Evolutionary conservation across 2,329 filamentous ascomycete species (phyloP), one percentile per base, ranked within the genome.

Genomic region (Endocalyx cinctus): DNA sequence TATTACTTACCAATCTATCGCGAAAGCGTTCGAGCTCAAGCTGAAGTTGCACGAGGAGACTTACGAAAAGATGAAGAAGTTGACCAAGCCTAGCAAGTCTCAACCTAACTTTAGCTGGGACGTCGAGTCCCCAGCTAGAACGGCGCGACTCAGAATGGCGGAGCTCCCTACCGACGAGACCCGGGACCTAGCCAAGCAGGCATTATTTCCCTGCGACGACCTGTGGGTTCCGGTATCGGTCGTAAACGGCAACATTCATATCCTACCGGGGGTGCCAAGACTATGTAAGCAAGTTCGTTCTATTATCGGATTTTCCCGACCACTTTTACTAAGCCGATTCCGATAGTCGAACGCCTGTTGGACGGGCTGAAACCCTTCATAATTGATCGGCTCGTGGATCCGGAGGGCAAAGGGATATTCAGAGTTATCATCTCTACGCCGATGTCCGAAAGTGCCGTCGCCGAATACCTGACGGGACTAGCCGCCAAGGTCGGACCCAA

Each of bases 1-100:
- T 57, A 97, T 97, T 48, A 97, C 92, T 17, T 98, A 98, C 65
- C 73, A 85, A 54, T 90, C 87, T 25, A 94, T 98, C 57, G 89
- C 87, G 44, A 88, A 87, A 57, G 92, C 89, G 6, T 97, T 96
- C 58, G 65, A 69, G 27, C 70, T 96, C 6, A 76, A 81, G 11
- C 68, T 97, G 13, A 74, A 81, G 46, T 72, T 94, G 17, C 87
- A 97, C 66, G 66, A 86, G 27, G 76, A 78, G 37, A 82, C 89
- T 0, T 84, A 83, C 48, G 73, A 78, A 44, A 80, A 82, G 54
- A 97, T 97, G 92, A 89, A 85, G 64, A 71, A 66, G 41, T 71
- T 95, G 7, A 87, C 83, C 18, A 84, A 79, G 55, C 80, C 81
- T 10, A 81, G 84, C 50, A 79, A 81, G 29, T 74, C 74, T 18